Conservation (phyloP, 208 protist species). For the Crithidia fasciculata region DNA sequence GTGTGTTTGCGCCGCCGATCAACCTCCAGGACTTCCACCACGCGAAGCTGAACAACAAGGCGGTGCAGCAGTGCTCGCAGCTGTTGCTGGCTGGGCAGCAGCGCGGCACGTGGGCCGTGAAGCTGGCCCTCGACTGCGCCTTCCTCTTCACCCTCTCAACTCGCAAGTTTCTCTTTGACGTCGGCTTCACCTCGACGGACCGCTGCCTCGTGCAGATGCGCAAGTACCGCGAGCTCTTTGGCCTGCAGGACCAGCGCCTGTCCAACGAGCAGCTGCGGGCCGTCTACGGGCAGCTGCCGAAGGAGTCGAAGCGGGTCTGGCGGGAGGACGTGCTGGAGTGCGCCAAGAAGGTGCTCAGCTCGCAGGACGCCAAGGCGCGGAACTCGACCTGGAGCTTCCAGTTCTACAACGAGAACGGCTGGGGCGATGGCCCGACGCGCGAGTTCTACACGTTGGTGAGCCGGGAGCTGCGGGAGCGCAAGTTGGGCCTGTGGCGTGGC, state of each 20-base stretch:
- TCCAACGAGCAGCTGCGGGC: slow-evolving; percentile 26
- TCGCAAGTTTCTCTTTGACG: slow-evolving; percentile 81
- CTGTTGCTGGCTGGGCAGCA: slow-evolving; percentile 79
- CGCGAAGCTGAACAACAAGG: slow-evolving; percentile 83
- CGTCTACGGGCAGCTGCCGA: slow-evolving; percentile 29
- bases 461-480: slow-evolving; percentile 59
- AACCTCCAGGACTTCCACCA: slow-evolving; percentile 67
- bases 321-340: slow-evolving; percentile 66
- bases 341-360: slow-evolving; percentile 62
- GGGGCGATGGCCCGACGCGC: slow-evolving; percentile 86
- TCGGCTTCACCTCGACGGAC: slow-evolving; percentile 59
- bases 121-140: slow-evolving; percentile 77
- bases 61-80: slow-evolving; percentile 77
- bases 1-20: slow-evolving; percentile 43
- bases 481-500: slow-evolving; percentile 66
- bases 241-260: slow-evolving; percentile 17
- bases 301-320: slow-evolving; percentile 60
- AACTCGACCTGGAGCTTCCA: slow-evolving; percentile 83
- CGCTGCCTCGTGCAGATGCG: slow-evolving; percentile 33
- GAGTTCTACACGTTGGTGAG: slow-evolving; percentile 92
- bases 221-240: slow-evolving; percentile 35
- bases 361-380: slow-evolving; percentile 36
- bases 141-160: slow-evolving; percentile 83
- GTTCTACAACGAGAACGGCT: slow-evolving; percentile 91
- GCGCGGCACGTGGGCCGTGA: slow-evolving; percentile 75